Conservation (phyloP, 2,329 filamentous ascomycete species). For the Ophiostoma piceae region DNA sequence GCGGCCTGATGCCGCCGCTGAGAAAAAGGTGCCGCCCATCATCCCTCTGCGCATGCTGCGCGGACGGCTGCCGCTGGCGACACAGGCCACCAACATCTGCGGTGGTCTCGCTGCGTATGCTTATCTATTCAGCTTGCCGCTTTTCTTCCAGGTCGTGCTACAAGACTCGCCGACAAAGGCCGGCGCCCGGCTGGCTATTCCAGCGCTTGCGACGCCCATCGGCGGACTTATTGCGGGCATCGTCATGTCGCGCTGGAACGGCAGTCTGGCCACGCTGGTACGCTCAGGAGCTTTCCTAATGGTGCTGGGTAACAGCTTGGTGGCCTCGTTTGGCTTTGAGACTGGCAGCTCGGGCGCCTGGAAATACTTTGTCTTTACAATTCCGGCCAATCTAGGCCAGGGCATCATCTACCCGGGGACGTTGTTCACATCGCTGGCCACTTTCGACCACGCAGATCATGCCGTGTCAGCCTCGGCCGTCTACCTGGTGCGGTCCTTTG, state of each 20-base stretch:
- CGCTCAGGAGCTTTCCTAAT: neutral
- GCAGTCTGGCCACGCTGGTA: neutral
- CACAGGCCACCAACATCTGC: slow-evolving; percentile 55
- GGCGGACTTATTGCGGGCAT: neutral
- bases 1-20: slow-evolving; percentile 39
- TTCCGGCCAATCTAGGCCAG: neutral
- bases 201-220: neutral
- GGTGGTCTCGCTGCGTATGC: slow-evolving; percentile 58
- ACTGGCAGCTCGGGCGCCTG: neutral
- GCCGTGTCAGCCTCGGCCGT: slow-evolving; percentile 33
- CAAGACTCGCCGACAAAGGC: neutral
- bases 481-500: slow-evolving; percentile 59
- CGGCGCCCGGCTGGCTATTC: neutral
- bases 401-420: slow-evolving; percentile 44
- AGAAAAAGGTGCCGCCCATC: slow-evolving; percentile 36
- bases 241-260: slow-evolving; percentile 2
- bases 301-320: neutral
- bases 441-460: slow-evolving; percentile 51
- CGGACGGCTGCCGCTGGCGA: slow-evolving; percentile 49
- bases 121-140: slow-evolving; percentile 28
- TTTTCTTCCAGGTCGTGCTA: neutral
- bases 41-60: slow-evolving; percentile 52
- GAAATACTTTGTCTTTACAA: neutral
- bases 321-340: neutral
- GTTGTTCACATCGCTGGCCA: slow-evolving; percentile 57